Evolutionary conservation across 2,329 filamentous ascomycete species (phyloP).

Genomic region (Paecilomyces variotii): DNA sequence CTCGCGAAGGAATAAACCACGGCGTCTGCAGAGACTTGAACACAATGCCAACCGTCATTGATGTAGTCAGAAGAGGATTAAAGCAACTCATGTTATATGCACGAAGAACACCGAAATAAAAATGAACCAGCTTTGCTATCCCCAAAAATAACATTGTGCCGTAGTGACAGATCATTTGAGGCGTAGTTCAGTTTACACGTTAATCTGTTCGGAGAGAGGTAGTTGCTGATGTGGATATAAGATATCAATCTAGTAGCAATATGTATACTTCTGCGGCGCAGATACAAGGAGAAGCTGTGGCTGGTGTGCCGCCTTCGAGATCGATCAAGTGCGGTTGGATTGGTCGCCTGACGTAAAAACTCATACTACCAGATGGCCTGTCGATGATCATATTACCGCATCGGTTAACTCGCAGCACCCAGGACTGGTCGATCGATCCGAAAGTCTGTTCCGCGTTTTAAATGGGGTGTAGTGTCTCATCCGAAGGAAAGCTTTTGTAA

Average conservation of each 20-base stretch:
- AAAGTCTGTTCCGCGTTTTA: background rate
- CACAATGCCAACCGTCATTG: too few relatives aligned
- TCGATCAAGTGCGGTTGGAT: background rate
- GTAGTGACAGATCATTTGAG: background rate
- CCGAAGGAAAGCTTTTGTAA: background rate
- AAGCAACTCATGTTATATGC: too few relatives aligned
- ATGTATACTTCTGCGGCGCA: background rate
- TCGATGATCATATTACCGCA: background rate
- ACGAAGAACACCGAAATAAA: too few relatives aligned
- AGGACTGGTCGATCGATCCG: background rate
- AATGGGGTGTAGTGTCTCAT: background rate
- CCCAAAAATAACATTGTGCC: background rate
- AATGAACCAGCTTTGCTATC: background rate
- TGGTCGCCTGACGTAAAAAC: background rate
- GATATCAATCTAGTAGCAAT: background rate
- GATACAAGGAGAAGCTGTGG: background rate
- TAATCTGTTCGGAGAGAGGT: background rate
- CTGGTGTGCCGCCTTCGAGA: background rate
- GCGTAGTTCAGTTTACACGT: background rate
- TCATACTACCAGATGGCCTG: background rate
- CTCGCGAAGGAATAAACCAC: too few relatives aligned
- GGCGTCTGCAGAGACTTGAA: too few relatives aligned
- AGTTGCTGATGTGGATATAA: background rate
- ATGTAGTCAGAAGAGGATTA: too few relatives aligned
- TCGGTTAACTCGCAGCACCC: background rate